These are phyloP conservation scores for Inga leiocalycina DNA, from an alignment of 306 rosid species.

Conservation along the genomic window DNA sequence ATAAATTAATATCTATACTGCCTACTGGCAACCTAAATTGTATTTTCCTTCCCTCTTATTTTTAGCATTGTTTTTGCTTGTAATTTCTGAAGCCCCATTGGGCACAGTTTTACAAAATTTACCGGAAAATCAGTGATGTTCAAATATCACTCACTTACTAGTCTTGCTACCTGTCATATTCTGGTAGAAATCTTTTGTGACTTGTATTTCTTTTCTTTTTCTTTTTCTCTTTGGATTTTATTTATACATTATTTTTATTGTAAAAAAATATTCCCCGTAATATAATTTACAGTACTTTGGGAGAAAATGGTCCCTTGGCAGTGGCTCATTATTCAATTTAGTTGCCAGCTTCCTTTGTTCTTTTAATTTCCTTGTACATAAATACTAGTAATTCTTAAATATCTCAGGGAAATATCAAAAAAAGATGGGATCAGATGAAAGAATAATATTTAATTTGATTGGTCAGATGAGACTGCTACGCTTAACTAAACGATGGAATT, in stretches of 20 bases:
- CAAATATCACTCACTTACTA: slow-evolving; percentile 27
- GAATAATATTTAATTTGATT: background rate
- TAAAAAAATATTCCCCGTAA: slow-evolving; percentile 11
- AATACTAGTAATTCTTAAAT: background rate
- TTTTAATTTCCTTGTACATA: background rate
- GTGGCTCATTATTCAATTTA: background rate
- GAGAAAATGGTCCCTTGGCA: background rate
- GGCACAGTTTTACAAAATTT: slow-evolving; percentile 30
- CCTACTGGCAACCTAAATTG: slow-evolving; percentile 42
- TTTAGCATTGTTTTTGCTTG: slow-evolving; percentile 3
- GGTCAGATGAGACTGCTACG: background rate
- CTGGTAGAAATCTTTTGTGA: slow-evolving; percentile 24
- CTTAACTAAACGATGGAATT: background rate
- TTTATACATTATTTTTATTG: slow-evolving; percentile 32
- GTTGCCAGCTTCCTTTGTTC: background rate
- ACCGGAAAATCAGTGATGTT: slow-evolving; percentile 29
- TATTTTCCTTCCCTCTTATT: background rate
- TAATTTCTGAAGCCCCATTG: slow-evolving; percentile 40
- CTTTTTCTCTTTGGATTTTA: background rate
- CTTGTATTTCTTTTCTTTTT: background rate
- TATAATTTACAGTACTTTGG: background rate
- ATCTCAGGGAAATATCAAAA: background rate
- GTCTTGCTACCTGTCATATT: slow-evolving; percentile 26
- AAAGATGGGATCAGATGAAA: background rate
- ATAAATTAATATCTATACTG: slow-evolving; percentile 52